phyloP scores from a whole-genome alignment of 192 early-diverging fungal species.

The Backusella psychrophila region DNA sequence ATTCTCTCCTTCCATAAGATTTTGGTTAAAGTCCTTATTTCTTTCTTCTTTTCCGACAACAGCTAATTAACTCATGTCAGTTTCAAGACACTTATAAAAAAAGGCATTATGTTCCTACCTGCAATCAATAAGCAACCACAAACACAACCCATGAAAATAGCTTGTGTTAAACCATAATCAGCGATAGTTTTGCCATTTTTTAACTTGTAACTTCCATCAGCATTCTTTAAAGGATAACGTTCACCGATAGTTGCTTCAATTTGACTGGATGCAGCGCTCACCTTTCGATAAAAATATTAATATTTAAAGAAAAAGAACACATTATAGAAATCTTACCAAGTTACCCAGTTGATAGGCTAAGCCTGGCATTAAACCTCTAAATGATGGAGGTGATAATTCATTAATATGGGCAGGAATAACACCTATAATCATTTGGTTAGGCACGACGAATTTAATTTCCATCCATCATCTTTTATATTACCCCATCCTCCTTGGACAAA shows the following conservation, averaged over 20 bases:
- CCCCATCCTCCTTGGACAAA: slow-evolving; percentile 59
- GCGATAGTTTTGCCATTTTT: slow-evolving; percentile 24
- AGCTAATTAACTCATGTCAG: slow-evolving; percentile 7
- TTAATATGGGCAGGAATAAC: slow-evolving; percentile 70
- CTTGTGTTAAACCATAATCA: slow-evolving; percentile 58
- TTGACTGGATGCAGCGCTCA: slow-evolving; percentile 38
- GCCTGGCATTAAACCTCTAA: slow-evolving; percentile 70
- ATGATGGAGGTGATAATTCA: slow-evolving; percentile 64
- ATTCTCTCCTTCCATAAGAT: slow-evolving; percentile 6
- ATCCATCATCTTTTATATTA: neutral
- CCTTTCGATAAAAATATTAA: slow-evolving; percentile 6
- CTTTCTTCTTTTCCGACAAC: slow-evolving; percentile 59
- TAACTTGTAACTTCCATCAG: slow-evolving; percentile 5
- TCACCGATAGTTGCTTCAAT: slow-evolving; percentile 46
- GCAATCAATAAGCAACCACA: slow-evolving; percentile 24
- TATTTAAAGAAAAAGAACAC: neutral
- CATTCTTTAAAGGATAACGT: slow-evolving; percentile 18
- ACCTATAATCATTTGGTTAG: slow-evolving; percentile 28
- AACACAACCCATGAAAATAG: slow-evolving; percentile 53
- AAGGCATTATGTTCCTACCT: neutral
- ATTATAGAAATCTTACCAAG: slow-evolving; percentile 51
- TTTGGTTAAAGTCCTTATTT: slow-evolving; percentile 46
- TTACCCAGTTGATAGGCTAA: slow-evolving; percentile 80
- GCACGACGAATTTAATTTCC: neutral
- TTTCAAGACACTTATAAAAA: neutral